Percentiles rank a stretch among this genome's conserved stretches.
These are phyloP conservation scores for Mortierella sp. DNA, from an alignment of 371 early-diverging fungal genomes.

Conservation along the genomic window DNA sequence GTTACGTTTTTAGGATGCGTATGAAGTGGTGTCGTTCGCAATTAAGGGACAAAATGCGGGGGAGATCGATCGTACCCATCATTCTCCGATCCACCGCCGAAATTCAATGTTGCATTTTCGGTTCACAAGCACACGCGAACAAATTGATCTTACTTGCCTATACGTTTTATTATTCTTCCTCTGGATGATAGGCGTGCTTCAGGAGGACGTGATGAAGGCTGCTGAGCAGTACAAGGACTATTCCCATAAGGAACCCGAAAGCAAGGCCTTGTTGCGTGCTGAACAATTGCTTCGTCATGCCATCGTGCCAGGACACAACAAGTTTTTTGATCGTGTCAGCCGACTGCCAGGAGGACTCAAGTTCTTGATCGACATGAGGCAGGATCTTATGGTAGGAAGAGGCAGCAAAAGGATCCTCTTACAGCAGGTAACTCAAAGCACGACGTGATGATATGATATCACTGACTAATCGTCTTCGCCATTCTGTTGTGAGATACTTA, in stretches of 20 bases:
- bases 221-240: constrained; percentile 52
- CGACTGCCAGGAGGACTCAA: constrained; percentile 82
- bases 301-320: constrained; percentile 73
- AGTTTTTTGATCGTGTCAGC: constrained; percentile 80
- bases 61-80: too few relatives aligned
- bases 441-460: neutral
- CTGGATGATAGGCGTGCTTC: constrained; percentile 33
- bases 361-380: constrained; percentile 80
- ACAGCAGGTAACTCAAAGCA: neutral
- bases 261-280: constrained; percentile 58
- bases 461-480: neutral
- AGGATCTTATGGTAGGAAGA: constrained; percentile 70
- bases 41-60: too few relatives aligned
- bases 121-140: too few relatives aligned
- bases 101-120: too few relatives aligned
- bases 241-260: constrained; percentile 31
- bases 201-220: constrained; percentile 44
- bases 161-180: too few relatives aligned
- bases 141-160: too few relatives aligned
- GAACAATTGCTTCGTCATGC: constrained; percentile 71
- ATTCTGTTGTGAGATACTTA: constrained; percentile 4
- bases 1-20: too few relatives aligned
- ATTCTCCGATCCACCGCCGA: too few relatives aligned
- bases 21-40: too few relatives aligned
- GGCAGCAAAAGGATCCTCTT: neutral